Percentiles rank a stretch among this genome's conserved stretches.
Evolutionary conservation across 176 grass and related monocot species (phyloP).

Genomic region (barley (Hordeum vulgare)): DNA sequence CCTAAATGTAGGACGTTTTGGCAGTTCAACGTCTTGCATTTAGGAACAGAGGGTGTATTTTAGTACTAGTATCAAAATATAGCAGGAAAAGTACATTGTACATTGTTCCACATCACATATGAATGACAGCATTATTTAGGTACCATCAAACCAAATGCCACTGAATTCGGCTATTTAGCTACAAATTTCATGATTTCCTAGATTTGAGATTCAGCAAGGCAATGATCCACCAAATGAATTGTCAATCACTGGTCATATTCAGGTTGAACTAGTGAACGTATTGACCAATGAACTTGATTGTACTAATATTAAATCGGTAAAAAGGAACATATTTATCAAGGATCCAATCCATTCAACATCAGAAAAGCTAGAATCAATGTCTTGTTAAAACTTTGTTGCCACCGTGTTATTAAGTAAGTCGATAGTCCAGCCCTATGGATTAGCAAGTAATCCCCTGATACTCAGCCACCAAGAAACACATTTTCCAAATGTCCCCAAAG

Average conservation of each 20-base stretch:
- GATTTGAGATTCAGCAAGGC: not conserved
- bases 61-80: constrained; percentile 2
- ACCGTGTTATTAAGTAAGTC: not conserved
- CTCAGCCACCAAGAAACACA: not conserved
- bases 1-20: too few relatives aligned
- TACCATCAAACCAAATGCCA: not conserved
- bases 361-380: not conserved
- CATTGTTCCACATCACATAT: not conserved
- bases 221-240: not conserved
- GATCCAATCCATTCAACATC: not conserved
- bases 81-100: not conserved
- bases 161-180: not conserved
- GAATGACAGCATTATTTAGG: not conserved
- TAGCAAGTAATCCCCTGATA: not conserved
- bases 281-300: not conserved
- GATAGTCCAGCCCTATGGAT: not conserved
- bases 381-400: not conserved
- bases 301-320: not conserved
- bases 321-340: not conserved
- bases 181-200: not conserved
- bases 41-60: not conserved
- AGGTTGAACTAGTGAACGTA: not conserved
- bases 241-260: not conserved
- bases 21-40: too few relatives aligned
- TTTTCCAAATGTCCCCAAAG: constrained; percentile 6